Percentiles rank a stretch among this genome's conserved stretches.
Evolutionary conservation across 1,284 basidiomycete species (phyloP).

Genomic region (Cutaneotrichosporon dermatis): DNA sequence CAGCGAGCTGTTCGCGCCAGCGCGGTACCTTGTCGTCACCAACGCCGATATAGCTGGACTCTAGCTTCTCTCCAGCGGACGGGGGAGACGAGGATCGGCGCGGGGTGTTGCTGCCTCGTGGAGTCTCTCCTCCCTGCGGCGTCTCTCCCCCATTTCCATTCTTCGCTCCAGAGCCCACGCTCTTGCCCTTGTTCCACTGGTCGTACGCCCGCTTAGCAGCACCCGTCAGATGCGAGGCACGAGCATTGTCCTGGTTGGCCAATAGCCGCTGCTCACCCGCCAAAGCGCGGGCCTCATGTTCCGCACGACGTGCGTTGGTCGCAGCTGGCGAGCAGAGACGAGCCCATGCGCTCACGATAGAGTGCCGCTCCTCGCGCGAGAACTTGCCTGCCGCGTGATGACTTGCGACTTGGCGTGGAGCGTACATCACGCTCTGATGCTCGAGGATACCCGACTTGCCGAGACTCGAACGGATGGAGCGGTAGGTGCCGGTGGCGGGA

Average conservation of each 20-base stretch:
- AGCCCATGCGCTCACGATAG: conserved; percentile 6
- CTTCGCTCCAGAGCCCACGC: too few species aligned
- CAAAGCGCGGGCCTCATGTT: neutral
- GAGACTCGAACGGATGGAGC: conserved; percentile 7
- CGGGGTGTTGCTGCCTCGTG: too few species aligned
- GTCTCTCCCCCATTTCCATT: too few species aligned
- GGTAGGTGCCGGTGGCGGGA: conserved; percentile 11
- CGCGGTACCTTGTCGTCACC: neutral
- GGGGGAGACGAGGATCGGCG: too few species aligned
- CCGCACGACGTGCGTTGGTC: neutral
- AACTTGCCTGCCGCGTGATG: neutral
- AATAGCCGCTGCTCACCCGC: neutral
- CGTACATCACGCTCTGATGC: conserved; percentile 1
- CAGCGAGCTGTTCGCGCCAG: neutral
- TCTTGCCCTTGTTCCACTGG: too few species aligned
- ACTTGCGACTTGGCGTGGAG: conserved; percentile 1
- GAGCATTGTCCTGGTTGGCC: too few species aligned
- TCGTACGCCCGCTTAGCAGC: too few species aligned
- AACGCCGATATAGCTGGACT: too few species aligned
- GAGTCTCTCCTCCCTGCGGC: too few species aligned
- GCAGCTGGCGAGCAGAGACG: neutral
- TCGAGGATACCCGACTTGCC: neutral
- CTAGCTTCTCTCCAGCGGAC: too few species aligned
- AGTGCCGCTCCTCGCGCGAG: neutral
- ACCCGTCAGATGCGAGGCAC: too few species aligned